These are phyloP conservation scores for Podospora anserina DNA, from an alignment of 495 filamentous ascomycete species.

Conservation along the genomic window DNA sequence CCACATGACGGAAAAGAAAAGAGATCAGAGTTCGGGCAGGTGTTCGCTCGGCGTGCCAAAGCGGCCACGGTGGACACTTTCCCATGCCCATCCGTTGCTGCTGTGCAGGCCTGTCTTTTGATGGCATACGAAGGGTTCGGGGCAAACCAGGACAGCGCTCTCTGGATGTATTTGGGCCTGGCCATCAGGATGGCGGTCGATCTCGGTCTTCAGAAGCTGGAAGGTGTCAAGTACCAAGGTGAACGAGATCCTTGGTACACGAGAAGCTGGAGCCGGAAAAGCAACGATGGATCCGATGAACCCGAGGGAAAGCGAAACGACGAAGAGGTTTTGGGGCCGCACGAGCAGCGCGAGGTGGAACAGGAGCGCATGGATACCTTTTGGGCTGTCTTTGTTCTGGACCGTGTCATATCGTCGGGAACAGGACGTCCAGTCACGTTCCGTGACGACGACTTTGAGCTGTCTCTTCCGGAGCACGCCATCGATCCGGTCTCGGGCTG, in stretches of 20 bases:
- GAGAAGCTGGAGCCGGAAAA: slow-evolving; percentile 36
- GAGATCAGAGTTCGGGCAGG: slow-evolving; percentile 62
- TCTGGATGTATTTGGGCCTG: slow-evolving; percentile 88
- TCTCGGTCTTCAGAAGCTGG: slow-evolving; percentile 73
- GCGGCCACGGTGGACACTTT: slow-evolving; percentile 70
- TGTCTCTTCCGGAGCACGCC: slow-evolving; percentile 63
- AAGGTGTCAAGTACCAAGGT: slow-evolving; percentile 69
- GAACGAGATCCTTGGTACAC: slow-evolving; percentile 50
- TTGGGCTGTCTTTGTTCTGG: slow-evolving; percentile 83
- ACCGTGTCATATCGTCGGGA: slow-evolving; percentile 79
- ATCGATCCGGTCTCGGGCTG: slow-evolving; percentile 59
- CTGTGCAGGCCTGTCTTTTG: slow-evolving; percentile 74
- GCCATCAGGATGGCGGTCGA: slow-evolving; percentile 85
- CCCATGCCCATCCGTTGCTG: slow-evolving; percentile 72
- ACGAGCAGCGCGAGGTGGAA: slow-evolving; percentile 59
- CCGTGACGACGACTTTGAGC: slow-evolving; percentile 75
- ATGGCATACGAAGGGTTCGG: slow-evolving; percentile 86
- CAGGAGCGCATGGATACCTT: slow-evolving; percentile 78
- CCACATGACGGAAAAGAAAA: slow-evolving; percentile 52
- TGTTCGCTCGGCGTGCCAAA: slow-evolving; percentile 76
- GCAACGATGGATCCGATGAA: slow-evolving; percentile 29
- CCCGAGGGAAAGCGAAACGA: slow-evolving; percentile 39
- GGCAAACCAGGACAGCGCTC: slow-evolving; percentile 76
- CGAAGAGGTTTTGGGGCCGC: slow-evolving; percentile 40
- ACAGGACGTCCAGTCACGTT: slow-evolving; percentile 77